Conservation (phyloP, 305 asterid species). For the Ajuga reptans region DNA sequence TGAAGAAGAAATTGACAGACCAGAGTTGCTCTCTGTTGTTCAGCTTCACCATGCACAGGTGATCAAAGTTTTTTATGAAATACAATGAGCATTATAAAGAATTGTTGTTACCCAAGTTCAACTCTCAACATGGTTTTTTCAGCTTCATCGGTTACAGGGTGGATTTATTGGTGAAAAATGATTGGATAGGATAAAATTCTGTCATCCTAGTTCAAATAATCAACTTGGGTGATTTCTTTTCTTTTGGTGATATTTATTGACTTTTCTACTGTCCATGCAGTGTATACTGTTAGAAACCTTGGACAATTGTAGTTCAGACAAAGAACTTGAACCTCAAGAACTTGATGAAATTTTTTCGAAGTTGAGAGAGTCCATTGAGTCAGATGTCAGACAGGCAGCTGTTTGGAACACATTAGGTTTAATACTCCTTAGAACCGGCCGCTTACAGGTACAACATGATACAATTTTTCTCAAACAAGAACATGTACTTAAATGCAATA, state of each 20-base stretch:
- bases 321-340: conserved; percentile 75
- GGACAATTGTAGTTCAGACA: conserved; percentile 56
- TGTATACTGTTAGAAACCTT: conserved; percentile 74
- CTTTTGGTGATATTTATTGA: conserved; percentile 9
- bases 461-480: conserved; percentile 13
- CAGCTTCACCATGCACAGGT: conserved; percentile 98
- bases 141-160: conserved; percentile 48
- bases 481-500: background rate
- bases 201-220: background rate
- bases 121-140: conserved; percentile 24
- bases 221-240: background rate
- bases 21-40: conserved; percentile 83
- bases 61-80: conserved; percentile 9
- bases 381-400: conserved; percentile 81
- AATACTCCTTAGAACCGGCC: conserved; percentile 74
- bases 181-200: background rate
- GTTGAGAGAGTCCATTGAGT: conserved; percentile 59
- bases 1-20: conserved; percentile 92
- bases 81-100: background rate
- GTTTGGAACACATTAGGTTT: conserved; percentile 85
- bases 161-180: background rate
- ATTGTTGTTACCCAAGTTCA: background rate
- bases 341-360: conserved; percentile 66
- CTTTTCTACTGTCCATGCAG: conserved; percentile 33
- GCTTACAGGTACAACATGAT: conserved; percentile 59